Evolutionary conservation across 148 eudicot genomes (phyloP), one percentile per base, ranked within the genome.

Genomic region (Camellia japonica): DNA sequence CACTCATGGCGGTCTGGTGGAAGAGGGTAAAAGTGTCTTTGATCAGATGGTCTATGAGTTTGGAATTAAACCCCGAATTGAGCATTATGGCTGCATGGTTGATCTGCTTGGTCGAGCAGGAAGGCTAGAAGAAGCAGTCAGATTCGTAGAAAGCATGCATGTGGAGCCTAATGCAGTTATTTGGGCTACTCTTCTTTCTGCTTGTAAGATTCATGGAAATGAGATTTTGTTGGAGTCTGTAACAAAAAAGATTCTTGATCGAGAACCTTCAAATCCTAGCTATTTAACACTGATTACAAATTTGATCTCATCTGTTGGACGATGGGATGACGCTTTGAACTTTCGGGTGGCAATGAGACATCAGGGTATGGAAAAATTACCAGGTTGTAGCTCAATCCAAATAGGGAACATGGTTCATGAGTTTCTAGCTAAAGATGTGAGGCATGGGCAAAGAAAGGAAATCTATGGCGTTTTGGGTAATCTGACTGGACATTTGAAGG

Each of bases 81-180:
- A 80, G 77, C 83, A 83, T 61, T 83, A 83, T 66, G 86, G 86
- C 20, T 80, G 86, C 83, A 77, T 84, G 86, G 81, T 84, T 71
- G 86, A 80, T 71, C 80, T 84, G 65, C 81, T 84, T 67, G 83
- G 78, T 52, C 80, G 81, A 60, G 74, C 81, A 54, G 86, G 86
- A 12, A 73, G 76, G 65, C 56, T 80, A 67, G 79, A 84, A 55
- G 83, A 80, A 74, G 86, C 83, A 49, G 43, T 80, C 44, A 47
- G 30, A 38, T 84, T 84, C 19, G 66, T 52, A 16, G 75, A 80
- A 15, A 76, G 75, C 77, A 84, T 84, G 86, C 81, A 77, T 73
- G 73, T 80, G 79, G 79, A 80, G 70, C 81, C 86, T 55, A 84
- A 84, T 61, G 78, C 79, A 15, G 55, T 80, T 13, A 80, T 84